Conservation (phyloP, 2,329 filamentous ascomycete species). For the Pyrenophora graminea region DNA sequence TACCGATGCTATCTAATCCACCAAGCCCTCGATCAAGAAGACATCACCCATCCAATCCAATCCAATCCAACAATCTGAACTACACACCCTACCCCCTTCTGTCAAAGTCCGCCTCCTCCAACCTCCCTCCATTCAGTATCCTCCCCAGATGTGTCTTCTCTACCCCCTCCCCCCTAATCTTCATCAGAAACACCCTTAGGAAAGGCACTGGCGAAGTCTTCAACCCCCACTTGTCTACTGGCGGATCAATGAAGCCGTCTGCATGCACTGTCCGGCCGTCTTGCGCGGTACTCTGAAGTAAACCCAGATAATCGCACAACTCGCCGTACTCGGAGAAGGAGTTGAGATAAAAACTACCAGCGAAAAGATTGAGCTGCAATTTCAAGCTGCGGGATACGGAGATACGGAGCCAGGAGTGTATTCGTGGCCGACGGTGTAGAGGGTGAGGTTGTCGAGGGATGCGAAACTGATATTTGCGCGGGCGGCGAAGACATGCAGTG, state of each 20-base stretch:
- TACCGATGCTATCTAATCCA: too few relatives aligned
- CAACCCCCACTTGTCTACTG: slow-evolving; percentile 40
- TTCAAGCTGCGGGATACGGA: slow-evolving; percentile 33
- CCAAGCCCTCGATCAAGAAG: too few relatives aligned
- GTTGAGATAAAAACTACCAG: slow-evolving; percentile 68
- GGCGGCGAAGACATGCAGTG: slow-evolving; percentile 59
- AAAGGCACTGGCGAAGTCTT: slow-evolving; percentile 49
- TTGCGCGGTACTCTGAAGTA: slow-evolving; percentile 42
- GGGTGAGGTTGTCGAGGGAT: slow-evolving; percentile 52
- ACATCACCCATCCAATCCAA: too few relatives aligned
- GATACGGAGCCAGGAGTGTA: slow-evolving; percentile 8
- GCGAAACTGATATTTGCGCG: slow-evolving; percentile 46
- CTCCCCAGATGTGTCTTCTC: slow-evolving; percentile 52
- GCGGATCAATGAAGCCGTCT: slow-evolving; percentile 44
- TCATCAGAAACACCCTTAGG: slow-evolving; percentile 43
- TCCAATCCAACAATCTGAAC: too few relatives aligned
- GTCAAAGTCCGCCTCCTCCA: too few relatives aligned
- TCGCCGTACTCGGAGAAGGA: slow-evolving; percentile 59
- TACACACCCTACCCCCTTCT: slow-evolving; percentile 20
- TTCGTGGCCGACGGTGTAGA: slow-evolving; percentile 48
- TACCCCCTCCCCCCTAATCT: slow-evolving; percentile 37
- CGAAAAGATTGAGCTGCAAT: slow-evolving; percentile 65
- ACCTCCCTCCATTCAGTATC: slow-evolving; percentile 41
- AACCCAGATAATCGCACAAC: slow-evolving; percentile 58
- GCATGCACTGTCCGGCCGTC: slow-evolving; percentile 33